Evolutionary conservation across 495 filamentous ascomycete genomes (phyloP).

Genomic region (Margaritispora aquatica): DNA sequence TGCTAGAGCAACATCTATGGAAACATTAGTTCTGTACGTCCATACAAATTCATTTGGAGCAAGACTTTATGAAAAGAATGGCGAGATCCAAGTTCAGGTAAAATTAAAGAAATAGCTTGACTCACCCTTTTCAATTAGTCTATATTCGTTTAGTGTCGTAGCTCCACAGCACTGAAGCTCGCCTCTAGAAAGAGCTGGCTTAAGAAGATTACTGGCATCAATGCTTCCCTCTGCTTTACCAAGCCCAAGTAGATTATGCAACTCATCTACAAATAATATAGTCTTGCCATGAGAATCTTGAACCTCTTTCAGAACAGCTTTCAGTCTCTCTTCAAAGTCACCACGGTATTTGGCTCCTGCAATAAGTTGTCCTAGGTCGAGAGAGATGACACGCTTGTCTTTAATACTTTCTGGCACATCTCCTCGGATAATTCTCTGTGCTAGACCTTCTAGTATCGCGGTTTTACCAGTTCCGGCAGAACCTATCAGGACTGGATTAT

Average conservation of each 20-base stretch:
- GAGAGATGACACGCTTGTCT: conserved; percentile 78
- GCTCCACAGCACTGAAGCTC: conserved; percentile 94
- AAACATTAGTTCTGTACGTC: conserved; percentile 2
- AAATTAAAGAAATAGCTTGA: too few relatives aligned
- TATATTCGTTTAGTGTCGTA: conserved; percentile 87
- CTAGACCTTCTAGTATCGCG: conserved; percentile 87
- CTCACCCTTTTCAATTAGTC: conserved; percentile 72
- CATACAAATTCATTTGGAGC: not conserved
- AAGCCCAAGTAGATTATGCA: conserved; percentile 85
- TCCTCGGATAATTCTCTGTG: conserved; percentile 82
- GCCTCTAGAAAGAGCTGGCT: conserved; percentile 86
- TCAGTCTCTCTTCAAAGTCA: conserved; percentile 93
- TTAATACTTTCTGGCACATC: conserved; percentile 97
- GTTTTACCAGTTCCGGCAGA: conserved; percentile 93
- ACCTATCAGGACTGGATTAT: conserved; percentile 93
- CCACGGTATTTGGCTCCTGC: conserved; percentile 94
- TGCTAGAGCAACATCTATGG: conserved; percentile 77
- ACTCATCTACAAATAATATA: conserved; percentile 93
- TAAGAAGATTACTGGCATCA: conserved; percentile 91
- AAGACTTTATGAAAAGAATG: too few relatives aligned
- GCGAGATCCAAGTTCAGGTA: too few relatives aligned
- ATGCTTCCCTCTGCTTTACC: conserved; percentile 95
- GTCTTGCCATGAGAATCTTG: conserved; percentile 81
- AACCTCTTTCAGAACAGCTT: conserved; percentile 85
- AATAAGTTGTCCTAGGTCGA: conserved; percentile 88